These are phyloP conservation scores for Pseudomassariella vexata DNA, from an alignment of 2,329 filamentous ascomycete genomes.

Conservation along the genomic window DNA sequence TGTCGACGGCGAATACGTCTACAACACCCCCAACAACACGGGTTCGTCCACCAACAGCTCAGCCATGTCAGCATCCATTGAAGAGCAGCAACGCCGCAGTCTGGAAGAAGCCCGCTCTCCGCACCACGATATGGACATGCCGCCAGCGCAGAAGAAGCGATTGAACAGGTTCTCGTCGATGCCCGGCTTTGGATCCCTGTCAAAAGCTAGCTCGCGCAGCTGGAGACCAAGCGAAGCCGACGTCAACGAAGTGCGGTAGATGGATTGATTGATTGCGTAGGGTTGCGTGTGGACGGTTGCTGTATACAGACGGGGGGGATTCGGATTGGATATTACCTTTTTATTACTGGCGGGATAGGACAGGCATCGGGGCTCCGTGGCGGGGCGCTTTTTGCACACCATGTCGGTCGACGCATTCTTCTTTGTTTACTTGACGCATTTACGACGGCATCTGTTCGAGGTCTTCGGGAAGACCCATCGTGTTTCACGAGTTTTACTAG, in stretches of 20 bases:
- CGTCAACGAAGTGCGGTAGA: constrained; percentile 13
- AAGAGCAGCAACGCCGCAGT: constrained; percentile 14
- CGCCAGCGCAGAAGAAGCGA: constrained; percentile 34
- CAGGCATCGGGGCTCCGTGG: no score
- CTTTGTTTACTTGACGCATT: no score
- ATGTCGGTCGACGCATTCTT: no score
- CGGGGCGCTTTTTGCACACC: no score
- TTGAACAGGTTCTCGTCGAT: constrained; percentile 51
- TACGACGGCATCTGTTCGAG: no score
- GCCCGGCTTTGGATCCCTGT: constrained; percentile 43
- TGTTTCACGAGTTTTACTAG: no score
- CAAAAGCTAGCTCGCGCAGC: constrained; percentile 28
- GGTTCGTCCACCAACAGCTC: constrained; percentile 47
- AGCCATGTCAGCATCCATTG: constrained; percentile 12
- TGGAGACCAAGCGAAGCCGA: constrained; percentile 28
- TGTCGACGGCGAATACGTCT: constrained; percentile 93
- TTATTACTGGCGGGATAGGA: no score
- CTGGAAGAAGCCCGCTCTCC: constrained; percentile 20
- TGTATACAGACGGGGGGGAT: no score
- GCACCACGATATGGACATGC: constrained; percentile 22
- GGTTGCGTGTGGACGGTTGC: no score
- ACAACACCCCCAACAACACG: constrained; percentile 57
- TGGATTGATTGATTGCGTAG: not conserved
- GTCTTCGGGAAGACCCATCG: no score
- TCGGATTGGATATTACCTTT: no score